Base-by-base conservation (phyloP, 768 basidiomycete species). In the Hydnomerulius pinastri region DNA sequence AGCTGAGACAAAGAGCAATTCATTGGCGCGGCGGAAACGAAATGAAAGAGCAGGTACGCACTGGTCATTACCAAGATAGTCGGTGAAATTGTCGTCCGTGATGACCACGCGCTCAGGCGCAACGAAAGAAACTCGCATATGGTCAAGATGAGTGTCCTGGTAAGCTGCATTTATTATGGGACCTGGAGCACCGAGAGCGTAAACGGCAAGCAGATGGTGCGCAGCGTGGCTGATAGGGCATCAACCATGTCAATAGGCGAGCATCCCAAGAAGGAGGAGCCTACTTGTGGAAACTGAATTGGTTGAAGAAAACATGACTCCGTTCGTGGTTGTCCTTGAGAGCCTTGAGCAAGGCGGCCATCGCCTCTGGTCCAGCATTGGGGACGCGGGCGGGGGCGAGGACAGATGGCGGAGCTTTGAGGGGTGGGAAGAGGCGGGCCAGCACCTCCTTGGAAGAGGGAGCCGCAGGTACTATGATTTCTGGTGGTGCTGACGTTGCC, bases 131-230 rank as follows among this genome's bases (percentile, higher is more conserved):
- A 64, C 61, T 5, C 64, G 62, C 66, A 71, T 61, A 45, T 73
- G 75, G 11, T 59, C 62, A 24, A 70, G 72, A 43, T 81, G 75
- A 1, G 62, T 67, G 10, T 66, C 54, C 43, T 68, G 24, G 53
- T 77, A 80, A 1, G 76, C 79, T 10, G 71, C 75, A 15, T 63
- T 61, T 6, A 81, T 65, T 29, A 78, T 57, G 4, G 63, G 50
- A 0, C 65, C 64, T 3, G 73, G 67, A 0, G 78, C 85, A 7
- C 87, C 87, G 11, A 90, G 67, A 0, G 75, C 74, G 68, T 81
- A 89, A 5, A 82, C 66, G 11, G 83, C 82, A 12, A 86, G 67
- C 13, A 79, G 60, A 32, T 79, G 81, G 59, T 87, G 85, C 3
- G 75, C 71, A 28, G 77, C 67, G 67, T 88, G 86, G 51, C 78